These are phyloP conservation scores for Eutrema japonicum DNA, from an alignment of 345 rosid species.

Conservation along the genomic window DNA sequence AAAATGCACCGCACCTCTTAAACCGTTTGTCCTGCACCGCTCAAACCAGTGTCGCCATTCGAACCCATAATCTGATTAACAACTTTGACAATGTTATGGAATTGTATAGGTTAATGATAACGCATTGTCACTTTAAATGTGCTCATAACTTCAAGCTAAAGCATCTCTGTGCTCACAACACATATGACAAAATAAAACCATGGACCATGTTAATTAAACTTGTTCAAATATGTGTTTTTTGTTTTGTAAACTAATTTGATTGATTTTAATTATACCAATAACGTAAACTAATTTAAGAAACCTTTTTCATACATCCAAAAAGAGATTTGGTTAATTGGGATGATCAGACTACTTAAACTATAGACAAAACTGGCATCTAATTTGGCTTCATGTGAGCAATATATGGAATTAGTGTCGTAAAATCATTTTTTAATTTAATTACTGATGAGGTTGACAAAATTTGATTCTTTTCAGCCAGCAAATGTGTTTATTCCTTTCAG, in stretches of 20 bases:
- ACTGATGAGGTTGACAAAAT: constrained; percentile 36
- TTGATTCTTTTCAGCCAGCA: constrained; percentile 16
- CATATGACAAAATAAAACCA: constrained; percentile 34
- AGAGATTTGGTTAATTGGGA: constrained; percentile 36
- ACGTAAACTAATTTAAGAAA: constrained; percentile 22
- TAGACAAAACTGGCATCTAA: constrained; percentile 39
- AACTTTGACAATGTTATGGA: constrained; percentile 26
- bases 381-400: constrained; percentile 36
- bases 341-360: constrained; percentile 34
- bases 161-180: constrained; percentile 42
- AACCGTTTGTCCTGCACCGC: too few relatives aligned
- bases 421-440: constrained; percentile 12
- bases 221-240: not conserved
- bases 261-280: constrained; percentile 4
- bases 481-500: not conserved
- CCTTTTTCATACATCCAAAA: constrained; percentile 33
- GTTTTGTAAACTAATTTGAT: not conserved
- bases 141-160: constrained; percentile 40
- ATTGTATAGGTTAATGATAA: constrained; percentile 25
- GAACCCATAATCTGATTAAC: too few relatives aligned
- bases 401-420: constrained; percentile 32
- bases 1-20: too few relatives aligned
- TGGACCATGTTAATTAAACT: constrained; percentile 32
- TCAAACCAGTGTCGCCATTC: too few relatives aligned
- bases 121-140: constrained; percentile 37